Evolutionary conservation across 2,329 filamentous ascomycete species (phyloP).

Genomic region (Graphilbum sp.): DNA sequence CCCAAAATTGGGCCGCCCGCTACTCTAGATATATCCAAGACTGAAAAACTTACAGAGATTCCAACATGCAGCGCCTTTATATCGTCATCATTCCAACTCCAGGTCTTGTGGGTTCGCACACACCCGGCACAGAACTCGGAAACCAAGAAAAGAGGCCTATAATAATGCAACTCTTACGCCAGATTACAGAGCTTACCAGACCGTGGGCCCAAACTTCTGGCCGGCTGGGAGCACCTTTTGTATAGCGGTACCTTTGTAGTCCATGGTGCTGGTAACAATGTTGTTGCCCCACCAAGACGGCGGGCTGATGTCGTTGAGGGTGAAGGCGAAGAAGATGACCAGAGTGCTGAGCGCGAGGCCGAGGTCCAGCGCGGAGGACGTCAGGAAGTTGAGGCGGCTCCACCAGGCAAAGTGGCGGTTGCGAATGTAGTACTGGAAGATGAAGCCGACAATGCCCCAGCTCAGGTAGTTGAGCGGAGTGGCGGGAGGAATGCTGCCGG

Average conservation of each 20-base stretch:
- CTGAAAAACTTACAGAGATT: too few relatives aligned
- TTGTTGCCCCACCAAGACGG: slow-evolving; percentile 57
- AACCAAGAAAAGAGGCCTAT: too few relatives aligned
- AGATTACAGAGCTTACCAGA: too few relatives aligned
- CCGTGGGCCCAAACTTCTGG: slow-evolving; percentile 42
- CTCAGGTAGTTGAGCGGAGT: slow-evolving; percentile 58
- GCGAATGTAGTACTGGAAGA: slow-evolving; percentile 55
- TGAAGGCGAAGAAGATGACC: slow-evolving; percentile 54
- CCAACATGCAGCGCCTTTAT: too few relatives aligned
- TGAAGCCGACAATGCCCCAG: slow-evolving; percentile 55
- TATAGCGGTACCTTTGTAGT: slow-evolving; percentile 42
- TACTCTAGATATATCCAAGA: too few relatives aligned
- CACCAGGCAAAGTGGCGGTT: slow-evolving; percentile 52
- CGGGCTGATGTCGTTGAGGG: slow-evolving; percentile 42
- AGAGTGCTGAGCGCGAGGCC: slow-evolving; percentile 52
- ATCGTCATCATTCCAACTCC: too few relatives aligned
- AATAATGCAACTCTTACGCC: too few relatives aligned
- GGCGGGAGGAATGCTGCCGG: slow-evolving; percentile 43
- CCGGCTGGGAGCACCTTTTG: slow-evolving; percentile 34
- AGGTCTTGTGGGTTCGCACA: too few relatives aligned
- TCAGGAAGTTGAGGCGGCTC: slow-evolving; percentile 57
- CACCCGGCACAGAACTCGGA: too few relatives aligned
- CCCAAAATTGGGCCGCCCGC: too few relatives aligned
- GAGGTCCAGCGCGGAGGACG: slow-evolving; percentile 52
- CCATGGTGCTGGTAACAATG: slow-evolving; percentile 42